Percentiles rank a stretch among this genome's conserved stretches.
phyloP scores from a whole-genome alignment of 2,329 filamentous ascomycete genomes.

The Fusarium sp. region DNA sequence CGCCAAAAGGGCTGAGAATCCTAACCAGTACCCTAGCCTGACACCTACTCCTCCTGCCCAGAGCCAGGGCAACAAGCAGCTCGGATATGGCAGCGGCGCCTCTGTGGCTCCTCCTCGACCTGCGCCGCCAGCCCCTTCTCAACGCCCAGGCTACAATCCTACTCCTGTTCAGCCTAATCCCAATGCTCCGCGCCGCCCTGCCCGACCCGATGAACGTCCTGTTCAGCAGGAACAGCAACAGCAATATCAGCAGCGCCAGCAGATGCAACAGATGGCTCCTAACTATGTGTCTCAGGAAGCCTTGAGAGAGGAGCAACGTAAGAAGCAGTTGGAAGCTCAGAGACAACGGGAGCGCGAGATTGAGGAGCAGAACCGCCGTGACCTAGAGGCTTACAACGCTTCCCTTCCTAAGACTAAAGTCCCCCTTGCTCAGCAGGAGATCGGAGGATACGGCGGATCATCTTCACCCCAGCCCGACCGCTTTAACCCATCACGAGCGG shows the following conservation, averaged over 20 bases:
- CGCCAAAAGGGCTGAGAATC: slow-evolving; percentile 81
- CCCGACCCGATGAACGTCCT: slow-evolving; percentile 55
- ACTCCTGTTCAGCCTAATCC: slow-evolving; percentile 56
- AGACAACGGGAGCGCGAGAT: slow-evolving; percentile 65
- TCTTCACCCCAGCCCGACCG: slow-evolving; percentile 68
- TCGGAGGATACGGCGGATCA: slow-evolving; percentile 71
- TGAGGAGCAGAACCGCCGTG: slow-evolving; percentile 78
- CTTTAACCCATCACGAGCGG: slow-evolving; percentile 88
- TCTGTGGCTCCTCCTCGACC: slow-evolving; percentile 79
- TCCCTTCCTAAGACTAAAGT: slow-evolving; percentile 86
- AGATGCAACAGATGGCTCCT: slow-evolving; percentile 70
- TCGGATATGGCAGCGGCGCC: slow-evolving; percentile 70
- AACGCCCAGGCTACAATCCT: slow-evolving; percentile 61
- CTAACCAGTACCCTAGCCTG: slow-evolving; percentile 76
- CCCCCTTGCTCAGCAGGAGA: slow-evolving; percentile 89
- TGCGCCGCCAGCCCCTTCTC: slow-evolving; percentile 63
- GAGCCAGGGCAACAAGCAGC: slow-evolving; percentile 73
- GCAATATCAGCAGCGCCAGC: slow-evolving; percentile 70
- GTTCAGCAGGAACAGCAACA: slow-evolving; percentile 60
- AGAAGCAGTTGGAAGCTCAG: slow-evolving; percentile 74
- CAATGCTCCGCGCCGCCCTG: slow-evolving; percentile 62
- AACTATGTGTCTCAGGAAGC: slow-evolving; percentile 68
- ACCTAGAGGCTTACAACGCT: slow-evolving; percentile 91
- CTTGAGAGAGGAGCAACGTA: slow-evolving; percentile 70
- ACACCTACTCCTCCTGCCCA: slow-evolving; percentile 75